A percentile compares a stretch with the other conserved stretches of the same genome.
Evolutionary conservation across 306 rosid genomes (phyloP).

Genomic region (Corylus americana): DNA sequence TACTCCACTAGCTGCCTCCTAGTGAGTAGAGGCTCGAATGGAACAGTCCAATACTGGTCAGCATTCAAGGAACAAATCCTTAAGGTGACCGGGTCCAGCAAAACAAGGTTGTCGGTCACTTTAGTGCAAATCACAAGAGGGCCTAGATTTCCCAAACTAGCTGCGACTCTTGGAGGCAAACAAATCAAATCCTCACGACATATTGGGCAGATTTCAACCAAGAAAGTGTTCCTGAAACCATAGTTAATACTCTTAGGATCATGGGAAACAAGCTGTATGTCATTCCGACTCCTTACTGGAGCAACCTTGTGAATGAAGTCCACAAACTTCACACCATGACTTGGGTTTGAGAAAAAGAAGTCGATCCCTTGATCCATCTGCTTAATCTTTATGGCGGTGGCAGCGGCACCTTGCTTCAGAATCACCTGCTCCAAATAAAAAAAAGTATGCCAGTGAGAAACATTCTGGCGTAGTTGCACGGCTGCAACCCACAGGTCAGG

Average conservation of each 20-base stretch:
- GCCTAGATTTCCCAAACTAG: constrained; percentile 66
- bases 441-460: constrained; percentile 58
- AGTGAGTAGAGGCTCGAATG: constrained; percentile 62
- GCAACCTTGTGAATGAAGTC: constrained; percentile 63
- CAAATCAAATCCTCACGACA: constrained; percentile 76
- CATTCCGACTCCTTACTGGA: constrained; percentile 48
- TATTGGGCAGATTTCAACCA: constrained; percentile 65
- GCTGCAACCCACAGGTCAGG: constrained; percentile 76
- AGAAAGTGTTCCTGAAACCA: constrained; percentile 62
- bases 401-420: constrained; percentile 68
- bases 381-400: constrained; percentile 54
- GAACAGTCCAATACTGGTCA: constrained; percentile 67
- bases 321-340: constrained; percentile 65
- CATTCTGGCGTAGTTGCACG: constrained; percentile 74
- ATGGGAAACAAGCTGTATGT: constrained; percentile 69
- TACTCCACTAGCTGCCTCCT: constrained; percentile 71
- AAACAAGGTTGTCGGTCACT: constrained; percentile 60
- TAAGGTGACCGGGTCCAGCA: constrained; percentile 69
- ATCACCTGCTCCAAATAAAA: constrained; percentile 74
- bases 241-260: constrained; percentile 62
- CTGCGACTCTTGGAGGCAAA: constrained; percentile 63
- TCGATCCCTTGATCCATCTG: constrained; percentile 73
- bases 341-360: constrained; percentile 65
- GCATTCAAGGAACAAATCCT: constrained; percentile 61
- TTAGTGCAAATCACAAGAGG: constrained; percentile 76